These are phyloP conservation scores for Diutina scorzettiae DNA, from an alignment of 1,139 yeast species.

Conservation along the genomic window DNA sequence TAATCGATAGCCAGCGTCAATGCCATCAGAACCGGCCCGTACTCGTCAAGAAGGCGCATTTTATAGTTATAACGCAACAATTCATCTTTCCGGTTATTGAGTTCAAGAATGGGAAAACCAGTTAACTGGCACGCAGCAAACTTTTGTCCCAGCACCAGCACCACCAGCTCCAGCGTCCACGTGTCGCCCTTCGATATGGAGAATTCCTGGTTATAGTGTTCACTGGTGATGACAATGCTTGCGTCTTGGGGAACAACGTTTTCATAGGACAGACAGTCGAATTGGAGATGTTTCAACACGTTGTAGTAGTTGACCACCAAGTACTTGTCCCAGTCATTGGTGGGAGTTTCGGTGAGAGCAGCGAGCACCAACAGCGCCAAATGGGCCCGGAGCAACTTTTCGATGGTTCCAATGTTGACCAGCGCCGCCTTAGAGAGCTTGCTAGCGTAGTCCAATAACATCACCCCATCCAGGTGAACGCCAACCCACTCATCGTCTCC, in stretches of 20 bases:
- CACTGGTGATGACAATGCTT: not conserved
- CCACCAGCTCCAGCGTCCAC: not conserved
- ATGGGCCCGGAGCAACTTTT: not conserved
- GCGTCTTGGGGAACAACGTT: not conserved
- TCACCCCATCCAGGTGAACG: not conserved
- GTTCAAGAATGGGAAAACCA: constrained; percentile 4
- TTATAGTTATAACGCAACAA: not conserved
- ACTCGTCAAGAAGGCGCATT: not conserved
- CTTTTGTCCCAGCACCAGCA: not conserved
- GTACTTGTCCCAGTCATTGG: not conserved
- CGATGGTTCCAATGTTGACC: not conserved
- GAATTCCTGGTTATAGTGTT: not conserved
- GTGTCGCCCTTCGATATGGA: not conserved
- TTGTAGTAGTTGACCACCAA: not conserved
- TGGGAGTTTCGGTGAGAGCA: not conserved
- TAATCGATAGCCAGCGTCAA: not conserved
- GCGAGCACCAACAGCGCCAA: not conserved
- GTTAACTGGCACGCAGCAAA: not conserved
- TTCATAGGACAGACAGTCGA: not conserved
- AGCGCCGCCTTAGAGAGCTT: not conserved
- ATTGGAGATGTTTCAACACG: not conserved
- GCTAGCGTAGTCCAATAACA: not conserved
- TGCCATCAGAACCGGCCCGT: not conserved
- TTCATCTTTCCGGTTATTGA: constrained; percentile 3
- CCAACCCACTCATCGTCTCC: not conserved